Evolutionary conservation across 202 grass and related monocot genomes (phyloP), one percentile per base, ranked within the genome.

Genomic region (Schoenoplectus tabernaemontani): DNA sequence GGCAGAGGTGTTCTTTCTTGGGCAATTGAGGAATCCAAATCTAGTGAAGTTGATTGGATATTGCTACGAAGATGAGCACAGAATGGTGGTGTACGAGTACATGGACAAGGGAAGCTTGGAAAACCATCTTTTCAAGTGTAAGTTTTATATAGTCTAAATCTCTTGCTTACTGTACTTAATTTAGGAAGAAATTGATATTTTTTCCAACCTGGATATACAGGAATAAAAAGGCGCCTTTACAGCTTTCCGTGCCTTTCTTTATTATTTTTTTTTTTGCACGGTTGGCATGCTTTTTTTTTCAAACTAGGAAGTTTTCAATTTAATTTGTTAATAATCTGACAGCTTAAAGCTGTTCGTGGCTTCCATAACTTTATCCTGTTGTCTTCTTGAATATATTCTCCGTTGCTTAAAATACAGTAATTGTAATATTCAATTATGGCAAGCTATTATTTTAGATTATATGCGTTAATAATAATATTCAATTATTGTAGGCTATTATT

Each of bases 81-180:
- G 93, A 80, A 89, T 97, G 93, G 77, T 97, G 37, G 93, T 97
- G 7, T 97, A 97, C 61, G 93, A 97, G 82, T 91, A 83, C 82
- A 91, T 97, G 93, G 90, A 46, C 67, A 87, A 63, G 20, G 80
- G 82, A 43, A 97, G 93, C 91, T 74, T 97, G 47, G 93, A 97
- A 78, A 90, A 83, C 44, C 91, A 93, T 85, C 89, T 97, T 38
- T 97, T 97, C 83, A 97, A 93, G 53, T 85, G 93, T 97, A 87
- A 87, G 91, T 57, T 50, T 67, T 9, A 16, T 51, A 3, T 16
- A 51, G 59, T 56, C 51, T 56, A 56, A 59, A 64, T 54, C 7
- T 75, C 50, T 34, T 42, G 48, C 9, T 70, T 39, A 13, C 43
- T 37, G 84, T 54, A 9, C 10, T 89, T 51, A 36, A 28, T 63